Conservation (phyloP, 495 filamentous ascomycete species). For the Penicillium pancosmium region DNA sequence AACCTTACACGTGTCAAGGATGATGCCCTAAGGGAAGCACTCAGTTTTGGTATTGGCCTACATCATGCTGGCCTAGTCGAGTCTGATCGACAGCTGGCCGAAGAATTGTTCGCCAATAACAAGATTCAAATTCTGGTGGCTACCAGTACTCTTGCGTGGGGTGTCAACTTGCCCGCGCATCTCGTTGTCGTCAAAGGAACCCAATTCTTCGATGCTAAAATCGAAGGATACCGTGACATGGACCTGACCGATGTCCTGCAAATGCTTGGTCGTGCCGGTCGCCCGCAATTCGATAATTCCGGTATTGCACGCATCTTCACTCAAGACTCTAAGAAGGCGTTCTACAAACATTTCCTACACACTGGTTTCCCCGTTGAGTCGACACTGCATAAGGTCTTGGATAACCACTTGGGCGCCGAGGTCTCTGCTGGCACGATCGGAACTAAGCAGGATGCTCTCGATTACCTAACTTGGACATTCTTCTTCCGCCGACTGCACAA, state of each 20-base stretch:
- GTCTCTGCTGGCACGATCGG: slow-evolving; percentile 88
- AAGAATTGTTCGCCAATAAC: slow-evolving; percentile 95
- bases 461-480: slow-evolving; percentile 99
- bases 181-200: slow-evolving; percentile 98
- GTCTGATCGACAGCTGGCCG: slow-evolving; percentile 84
- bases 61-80: slow-evolving; percentile 98
- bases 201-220: slow-evolving; percentile 97
- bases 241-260: slow-evolving; percentile 97
- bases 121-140: slow-evolving; percentile 97
- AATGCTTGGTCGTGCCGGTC: slow-evolving; percentile 95
- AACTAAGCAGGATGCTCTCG: slow-evolving; percentile 95
- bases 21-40: slow-evolving; percentile 83
- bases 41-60: slow-evolving; percentile 95
- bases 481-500: slow-evolving; percentile 98
- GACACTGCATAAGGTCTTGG: slow-evolving; percentile 90
- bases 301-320: slow-evolving; percentile 97
- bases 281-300: slow-evolving; percentile 94
- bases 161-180: slow-evolving; percentile 96
- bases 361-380: slow-evolving; percentile 98
- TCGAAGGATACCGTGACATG: slow-evolving; percentile 98
- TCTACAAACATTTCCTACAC: slow-evolving; percentile 99
- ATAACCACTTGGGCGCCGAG: slow-evolving; percentile 96
- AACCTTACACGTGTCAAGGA: slow-evolving; percentile 88
- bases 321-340: slow-evolving; percentile 97
- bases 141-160: slow-evolving; percentile 97